These are phyloP conservation scores for Penicillium coprophilum DNA, from an alignment of 495 filamentous ascomycete species.

Conservation along the genomic window DNA sequence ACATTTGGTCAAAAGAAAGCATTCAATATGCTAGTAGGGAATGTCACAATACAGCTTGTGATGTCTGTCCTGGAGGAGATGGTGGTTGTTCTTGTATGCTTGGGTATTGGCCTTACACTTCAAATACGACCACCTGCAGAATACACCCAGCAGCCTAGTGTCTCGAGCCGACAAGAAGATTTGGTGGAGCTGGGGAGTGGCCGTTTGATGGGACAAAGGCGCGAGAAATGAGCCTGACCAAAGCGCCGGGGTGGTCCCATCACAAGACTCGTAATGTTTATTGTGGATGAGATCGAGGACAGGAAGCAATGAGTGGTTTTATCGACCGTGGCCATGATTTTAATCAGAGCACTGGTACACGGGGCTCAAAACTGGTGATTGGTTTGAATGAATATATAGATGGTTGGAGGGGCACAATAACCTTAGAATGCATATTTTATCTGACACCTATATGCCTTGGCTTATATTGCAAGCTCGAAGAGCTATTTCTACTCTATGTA, in stretches of 20 bases:
- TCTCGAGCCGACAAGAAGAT: background rate
- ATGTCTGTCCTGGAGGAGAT: slow-evolving; percentile 17
- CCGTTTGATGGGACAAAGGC: background rate
- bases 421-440: background rate
- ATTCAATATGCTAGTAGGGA: slow-evolving; percentile 10
- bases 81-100: slow-evolving; percentile 16
- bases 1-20: slow-evolving; percentile 20
- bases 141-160: slow-evolving; percentile 2
- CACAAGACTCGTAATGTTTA: background rate
- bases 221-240: background rate
- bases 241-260: slow-evolving; percentile 7
- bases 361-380: background rate
- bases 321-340: background rate
- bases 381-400: background rate
- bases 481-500: too few species aligned
- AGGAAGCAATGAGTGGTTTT: background rate
- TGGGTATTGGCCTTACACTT: slow-evolving; percentile 30
- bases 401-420: background rate
- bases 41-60: slow-evolving; percentile 13
- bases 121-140: slow-evolving; percentile 2
- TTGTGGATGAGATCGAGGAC: slow-evolving; percentile 1
- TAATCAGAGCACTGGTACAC: background rate
- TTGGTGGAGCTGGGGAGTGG: background rate
- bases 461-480: background rate
- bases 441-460: background rate